Evolutionary conservation across 1,284 basidiomycete species (phyloP).

Genomic region (Chondrostereum purpureum): DNA sequence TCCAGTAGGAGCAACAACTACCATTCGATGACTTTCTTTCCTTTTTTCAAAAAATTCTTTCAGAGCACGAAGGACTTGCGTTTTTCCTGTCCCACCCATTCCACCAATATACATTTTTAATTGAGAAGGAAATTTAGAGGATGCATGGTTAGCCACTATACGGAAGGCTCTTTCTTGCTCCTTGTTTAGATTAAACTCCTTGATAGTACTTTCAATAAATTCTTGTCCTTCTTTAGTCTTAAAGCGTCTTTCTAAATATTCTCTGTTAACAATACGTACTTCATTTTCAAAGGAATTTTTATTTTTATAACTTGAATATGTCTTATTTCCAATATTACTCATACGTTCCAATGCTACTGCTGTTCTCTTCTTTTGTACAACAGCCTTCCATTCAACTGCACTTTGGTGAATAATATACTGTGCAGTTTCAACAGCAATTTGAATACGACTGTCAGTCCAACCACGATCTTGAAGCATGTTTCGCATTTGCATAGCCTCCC

Average conservation of each 20-base stretch:
- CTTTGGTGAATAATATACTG: too few relatives aligned
- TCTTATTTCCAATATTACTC: background rate
- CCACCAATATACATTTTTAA: too few relatives aligned
- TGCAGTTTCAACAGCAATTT: too few relatives aligned
- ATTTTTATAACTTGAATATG: background rate
- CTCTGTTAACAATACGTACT: background rate
- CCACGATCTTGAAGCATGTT: background rate
- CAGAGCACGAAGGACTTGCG: slow-evolving; percentile 24
- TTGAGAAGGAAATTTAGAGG: too few relatives aligned
- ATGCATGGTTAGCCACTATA: slow-evolving; percentile 25
- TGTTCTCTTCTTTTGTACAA: background rate
- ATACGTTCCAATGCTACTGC: background rate
- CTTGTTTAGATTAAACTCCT: slow-evolving; percentile 17
- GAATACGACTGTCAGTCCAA: too few relatives aligned
- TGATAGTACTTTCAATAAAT: background rate
- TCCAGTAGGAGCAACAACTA: slow-evolving; percentile 30
- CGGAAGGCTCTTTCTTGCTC: slow-evolving; percentile 28
- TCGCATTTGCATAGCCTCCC: background rate
- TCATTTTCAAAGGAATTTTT: background rate
- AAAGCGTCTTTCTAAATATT: background rate
- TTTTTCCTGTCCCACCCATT: too few relatives aligned
- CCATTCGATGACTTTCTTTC: slow-evolving; percentile 21
- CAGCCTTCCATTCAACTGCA: background rate
- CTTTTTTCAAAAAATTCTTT: slow-evolving; percentile 21
- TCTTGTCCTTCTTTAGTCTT: background rate